Conservation (phyloP, 169 alveolate genomes). For the Perkinsus chesapeaki region DNA sequence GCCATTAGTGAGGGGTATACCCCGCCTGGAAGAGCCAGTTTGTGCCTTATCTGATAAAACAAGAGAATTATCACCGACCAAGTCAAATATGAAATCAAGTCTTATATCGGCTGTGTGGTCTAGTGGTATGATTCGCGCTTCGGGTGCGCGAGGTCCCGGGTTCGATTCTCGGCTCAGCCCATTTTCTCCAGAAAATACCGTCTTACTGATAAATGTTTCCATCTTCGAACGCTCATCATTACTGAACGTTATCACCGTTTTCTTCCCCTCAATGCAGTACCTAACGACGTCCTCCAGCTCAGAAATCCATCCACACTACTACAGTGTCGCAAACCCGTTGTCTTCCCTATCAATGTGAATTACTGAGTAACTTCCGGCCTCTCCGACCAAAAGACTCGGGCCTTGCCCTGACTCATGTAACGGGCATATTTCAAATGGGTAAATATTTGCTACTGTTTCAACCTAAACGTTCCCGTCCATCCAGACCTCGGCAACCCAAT, state of each 20-base stretch:
- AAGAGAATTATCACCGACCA: not conserved
- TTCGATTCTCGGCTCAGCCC: conserved; percentile 6
- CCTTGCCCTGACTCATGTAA: not conserved
- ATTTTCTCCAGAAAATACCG: not conserved
- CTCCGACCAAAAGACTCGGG: not conserved
- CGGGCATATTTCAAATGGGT: not conserved
- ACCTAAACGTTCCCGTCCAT: not conserved
- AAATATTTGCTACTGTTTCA: not conserved
- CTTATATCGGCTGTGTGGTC: not conserved
- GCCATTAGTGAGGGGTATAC: not conserved
- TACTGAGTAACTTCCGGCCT: not conserved
- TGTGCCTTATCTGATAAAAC: not conserved
- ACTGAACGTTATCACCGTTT: not conserved
- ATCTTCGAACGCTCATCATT: not conserved
- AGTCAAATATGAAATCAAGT: not conserved
- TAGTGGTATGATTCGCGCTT: conserved; percentile 4
- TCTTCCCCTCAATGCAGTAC: not conserved
- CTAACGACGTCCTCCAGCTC: not conserved
- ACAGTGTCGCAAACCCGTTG: not conserved
- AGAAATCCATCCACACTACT: not conserved
- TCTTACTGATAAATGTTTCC: not conserved
- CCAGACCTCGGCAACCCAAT: not conserved
- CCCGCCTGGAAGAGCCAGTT: not conserved
- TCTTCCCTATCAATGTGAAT: not conserved
- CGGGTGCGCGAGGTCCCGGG: conserved; percentile 9